These are phyloP conservation scores for Xerocomus brunneocitrinus DNA, from an alignment of 768 basidiomycete genomes.

Conservation along the genomic window DNA sequence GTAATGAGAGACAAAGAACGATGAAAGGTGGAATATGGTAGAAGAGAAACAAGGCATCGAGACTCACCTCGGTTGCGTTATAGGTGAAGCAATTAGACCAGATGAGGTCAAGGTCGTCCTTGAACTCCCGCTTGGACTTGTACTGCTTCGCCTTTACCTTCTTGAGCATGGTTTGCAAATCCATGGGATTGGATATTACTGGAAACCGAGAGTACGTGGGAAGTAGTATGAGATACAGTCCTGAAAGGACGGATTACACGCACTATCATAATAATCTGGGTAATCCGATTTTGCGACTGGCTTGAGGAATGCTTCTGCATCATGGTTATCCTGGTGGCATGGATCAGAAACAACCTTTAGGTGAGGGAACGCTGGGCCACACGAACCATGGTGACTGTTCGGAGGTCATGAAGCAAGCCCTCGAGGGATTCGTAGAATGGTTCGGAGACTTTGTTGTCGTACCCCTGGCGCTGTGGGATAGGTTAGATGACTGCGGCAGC, in stretches of 20 bases:
- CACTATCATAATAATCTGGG: constrained; percentile 91
- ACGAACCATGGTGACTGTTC: constrained; percentile 65
- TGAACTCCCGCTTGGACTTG: constrained; percentile 92
- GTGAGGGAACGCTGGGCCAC: neutral
- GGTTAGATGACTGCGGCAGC: constrained; percentile 17
- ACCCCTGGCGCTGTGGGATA: constrained; percentile 37
- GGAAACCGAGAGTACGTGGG: constrained; percentile 1
- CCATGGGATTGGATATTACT: constrained; percentile 97
- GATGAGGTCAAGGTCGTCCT: constrained; percentile 90
- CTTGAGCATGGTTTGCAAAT: constrained; percentile 86
- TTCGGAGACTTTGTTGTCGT: constrained; percentile 73
- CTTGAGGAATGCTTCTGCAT: constrained; percentile 90
- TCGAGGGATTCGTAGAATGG: constrained; percentile 94
- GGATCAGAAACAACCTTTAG: constrained; percentile 28
- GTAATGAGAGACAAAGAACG: neutral
- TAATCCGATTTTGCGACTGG: constrained; percentile 88
- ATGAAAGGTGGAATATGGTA: neutral
- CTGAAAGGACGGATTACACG: constrained; percentile 23
- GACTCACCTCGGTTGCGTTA: constrained; percentile 84
- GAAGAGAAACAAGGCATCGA: neutral
- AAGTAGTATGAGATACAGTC: constrained; percentile 1
- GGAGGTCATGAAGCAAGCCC: constrained; percentile 80
- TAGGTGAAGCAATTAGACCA: constrained; percentile 95
- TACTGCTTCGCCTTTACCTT: constrained; percentile 91
- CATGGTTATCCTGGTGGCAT: constrained; percentile 66